A percentile compares a stretch with the other conserved stretches of the same genome.
Conservation (phyloP, 768 basidiomycete species). For the Pulveroboletus sp. region DNA sequence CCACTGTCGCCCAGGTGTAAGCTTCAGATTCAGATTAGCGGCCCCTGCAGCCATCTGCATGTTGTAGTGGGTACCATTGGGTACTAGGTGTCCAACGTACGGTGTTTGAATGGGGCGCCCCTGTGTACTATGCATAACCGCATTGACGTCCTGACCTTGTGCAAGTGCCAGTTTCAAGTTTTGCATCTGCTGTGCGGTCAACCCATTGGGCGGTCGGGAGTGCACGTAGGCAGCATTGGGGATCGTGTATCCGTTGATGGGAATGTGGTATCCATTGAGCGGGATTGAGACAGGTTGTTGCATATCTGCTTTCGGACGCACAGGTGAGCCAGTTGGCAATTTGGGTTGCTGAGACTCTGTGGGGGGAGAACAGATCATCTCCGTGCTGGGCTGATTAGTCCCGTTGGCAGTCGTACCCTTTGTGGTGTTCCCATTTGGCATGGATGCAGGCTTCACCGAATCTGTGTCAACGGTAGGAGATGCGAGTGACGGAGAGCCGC, state of each 20-base stretch:
- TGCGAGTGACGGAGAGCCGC: slow-evolving; percentile 31
- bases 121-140: slow-evolving; percentile 30
- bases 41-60: slow-evolving; percentile 21
- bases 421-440: slow-evolving; percentile 14
- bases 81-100: slow-evolving; percentile 29
- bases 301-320: slow-evolving; percentile 47
- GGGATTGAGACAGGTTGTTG: slow-evolving; percentile 38
- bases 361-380: slow-evolving; percentile 7
- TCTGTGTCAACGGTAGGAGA: slow-evolving; percentile 43
- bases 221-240: slow-evolving; percentile 33
- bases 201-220: slow-evolving; percentile 34
- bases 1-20: slow-evolving; percentile 39
- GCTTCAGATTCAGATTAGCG: slow-evolving; percentile 33
- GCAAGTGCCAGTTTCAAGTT: slow-evolving; percentile 54
- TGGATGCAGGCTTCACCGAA: slow-evolving; percentile 13
- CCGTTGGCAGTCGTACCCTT: slow-evolving; percentile 33
- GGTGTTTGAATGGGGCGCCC: slow-evolving; percentile 35
- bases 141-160: slow-evolving; percentile 36
- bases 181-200: slow-evolving; percentile 58
- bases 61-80: slow-evolving; percentile 28
- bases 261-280: slow-evolving; percentile 46
- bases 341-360: slow-evolving; percentile 22
- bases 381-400: slow-evolving; percentile 20
- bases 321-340: slow-evolving; percentile 32
- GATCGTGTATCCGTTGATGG: slow-evolving; percentile 37